phyloP scores from a whole-genome alignment of 148 eudicot species.

The Vaccinium darrowii region DNA sequence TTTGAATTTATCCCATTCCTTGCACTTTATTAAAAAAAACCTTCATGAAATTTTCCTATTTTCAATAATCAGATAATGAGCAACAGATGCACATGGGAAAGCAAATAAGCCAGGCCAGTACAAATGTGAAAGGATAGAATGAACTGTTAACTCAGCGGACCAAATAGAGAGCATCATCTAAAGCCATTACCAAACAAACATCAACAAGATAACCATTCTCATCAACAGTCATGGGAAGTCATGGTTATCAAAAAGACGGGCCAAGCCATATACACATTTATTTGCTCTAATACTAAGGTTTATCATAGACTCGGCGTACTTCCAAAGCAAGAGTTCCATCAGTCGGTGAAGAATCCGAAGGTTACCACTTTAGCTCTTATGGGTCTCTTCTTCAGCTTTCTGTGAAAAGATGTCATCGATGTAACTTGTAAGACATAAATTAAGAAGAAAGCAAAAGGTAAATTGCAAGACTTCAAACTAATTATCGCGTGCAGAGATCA shows the following conservation, averaged over 20 bases:
- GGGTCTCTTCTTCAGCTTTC: conserved; percentile 37
- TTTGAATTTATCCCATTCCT: no score
- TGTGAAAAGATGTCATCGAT: not conserved
- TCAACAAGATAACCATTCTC: not conserved
- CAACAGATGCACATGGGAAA: not conserved
- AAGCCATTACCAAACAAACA: not conserved
- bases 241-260: not conserved
- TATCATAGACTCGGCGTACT: not conserved
- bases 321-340: conserved; percentile 8
- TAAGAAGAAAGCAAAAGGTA: not conserved
- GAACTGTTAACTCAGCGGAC: not conserved
- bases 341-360: not conserved
- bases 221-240: not conserved
- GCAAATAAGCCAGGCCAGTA: not conserved
- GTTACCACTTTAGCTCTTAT: conserved; percentile 24
- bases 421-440: not conserved
- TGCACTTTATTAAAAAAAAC: no score
- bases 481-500: not conserved
- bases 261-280: not conserved
- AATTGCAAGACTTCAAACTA: not conserved
- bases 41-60: not conserved
- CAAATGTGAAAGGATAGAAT: not conserved
- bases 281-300: not conserved
- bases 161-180: not conserved
- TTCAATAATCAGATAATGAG: not conserved